Evolutionary conservation across 2,329 filamentous ascomycete species (phyloP).

Genomic region (Didymella keratinophila): DNA sequence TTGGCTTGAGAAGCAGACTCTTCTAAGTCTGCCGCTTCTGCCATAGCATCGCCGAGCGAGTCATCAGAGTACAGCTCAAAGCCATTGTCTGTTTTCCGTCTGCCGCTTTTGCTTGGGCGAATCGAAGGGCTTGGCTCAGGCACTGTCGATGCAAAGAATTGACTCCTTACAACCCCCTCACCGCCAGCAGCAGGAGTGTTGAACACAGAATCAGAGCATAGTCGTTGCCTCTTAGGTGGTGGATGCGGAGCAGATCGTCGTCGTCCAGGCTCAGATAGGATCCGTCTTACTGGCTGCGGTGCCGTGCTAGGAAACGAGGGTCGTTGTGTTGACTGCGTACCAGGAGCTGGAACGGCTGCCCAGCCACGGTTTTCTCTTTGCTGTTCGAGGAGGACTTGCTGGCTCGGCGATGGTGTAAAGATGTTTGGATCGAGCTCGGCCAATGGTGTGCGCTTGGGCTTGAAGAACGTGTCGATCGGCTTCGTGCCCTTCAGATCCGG

Average conservation of each 20-base stretch:
- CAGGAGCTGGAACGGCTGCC: conserved; percentile 61
- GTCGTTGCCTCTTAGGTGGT: conserved; percentile 53
- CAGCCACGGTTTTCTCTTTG: conserved; percentile 62
- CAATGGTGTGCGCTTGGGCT: conserved; percentile 67
- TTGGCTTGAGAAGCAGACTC: conserved; percentile 39
- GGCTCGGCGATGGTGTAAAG: conserved; percentile 71
- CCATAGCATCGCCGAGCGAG: conserved; percentile 55
- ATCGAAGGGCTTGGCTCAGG: conserved; percentile 53
- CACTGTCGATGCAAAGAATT: conserved; percentile 53
- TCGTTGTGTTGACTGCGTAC: conserved; percentile 43
- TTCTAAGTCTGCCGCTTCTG: conserved; percentile 45
- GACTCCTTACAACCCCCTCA: conserved; percentile 51
- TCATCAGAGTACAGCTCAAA: conserved; percentile 60
- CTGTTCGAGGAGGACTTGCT: conserved; percentile 65
- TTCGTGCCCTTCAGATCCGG: conserved; percentile 66
- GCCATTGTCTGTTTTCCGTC: conserved; percentile 46
- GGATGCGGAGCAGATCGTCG: conserved; percentile 55
- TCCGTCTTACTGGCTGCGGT: conserved; percentile 53
- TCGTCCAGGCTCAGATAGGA: conserved; percentile 47
- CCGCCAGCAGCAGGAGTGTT: conserved; percentile 38
- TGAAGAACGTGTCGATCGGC: conserved; percentile 72
- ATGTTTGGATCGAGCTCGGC: conserved; percentile 73
- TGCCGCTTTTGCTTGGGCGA: conserved; percentile 44
- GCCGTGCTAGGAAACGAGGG: conserved; percentile 46
- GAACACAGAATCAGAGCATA: conserved; percentile 54